Conservation (phyloP, 768 basidiomycete genomes). For the Termitomyces sp. region DNA sequence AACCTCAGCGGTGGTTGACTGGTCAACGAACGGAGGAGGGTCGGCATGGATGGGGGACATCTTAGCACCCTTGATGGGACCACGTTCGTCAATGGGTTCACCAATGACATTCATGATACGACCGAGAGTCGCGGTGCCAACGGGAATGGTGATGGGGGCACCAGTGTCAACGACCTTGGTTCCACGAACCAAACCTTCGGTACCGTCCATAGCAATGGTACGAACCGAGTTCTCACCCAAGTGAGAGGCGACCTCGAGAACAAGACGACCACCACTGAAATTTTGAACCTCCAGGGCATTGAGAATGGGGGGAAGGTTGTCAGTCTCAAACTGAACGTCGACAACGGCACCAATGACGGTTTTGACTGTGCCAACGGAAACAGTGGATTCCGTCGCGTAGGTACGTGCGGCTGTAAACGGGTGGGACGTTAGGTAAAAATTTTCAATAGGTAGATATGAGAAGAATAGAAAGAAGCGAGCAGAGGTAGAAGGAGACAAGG, state of each 20-base stretch:
- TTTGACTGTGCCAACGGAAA: constrained; percentile 76
- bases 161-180: constrained; percentile 97
- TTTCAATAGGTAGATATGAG: neutral
- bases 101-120: constrained; percentile 99
- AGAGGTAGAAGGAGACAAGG: neutral
- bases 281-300: constrained; percentile 98
- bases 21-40: constrained; percentile 95
- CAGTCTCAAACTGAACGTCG: constrained; percentile 96
- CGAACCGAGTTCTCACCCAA: constrained; percentile 99
- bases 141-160: constrained; percentile 93
- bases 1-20: constrained; percentile 98
- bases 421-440: constrained; percentile 9
- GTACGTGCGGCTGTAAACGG: constrained; percentile 54
- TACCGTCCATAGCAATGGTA: constrained; percentile 99
- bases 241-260: constrained; percentile 98
- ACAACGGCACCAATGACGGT: constrained; percentile 99
- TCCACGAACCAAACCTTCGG: constrained; percentile 99
- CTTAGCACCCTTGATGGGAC: constrained; percentile 96
- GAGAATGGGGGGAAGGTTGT: constrained; percentile 93
- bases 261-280: constrained; percentile 92
- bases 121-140: constrained; percentile 90
- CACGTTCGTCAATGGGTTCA: constrained; percentile 99
- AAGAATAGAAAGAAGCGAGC: neutral
- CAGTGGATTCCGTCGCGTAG: constrained; percentile 89
- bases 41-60: constrained; percentile 93